These are phyloP conservation scores for Thermoascus crustaceus DNA, from an alignment of 2,329 filamentous ascomycete genomes.

Conservation along the genomic window DNA sequence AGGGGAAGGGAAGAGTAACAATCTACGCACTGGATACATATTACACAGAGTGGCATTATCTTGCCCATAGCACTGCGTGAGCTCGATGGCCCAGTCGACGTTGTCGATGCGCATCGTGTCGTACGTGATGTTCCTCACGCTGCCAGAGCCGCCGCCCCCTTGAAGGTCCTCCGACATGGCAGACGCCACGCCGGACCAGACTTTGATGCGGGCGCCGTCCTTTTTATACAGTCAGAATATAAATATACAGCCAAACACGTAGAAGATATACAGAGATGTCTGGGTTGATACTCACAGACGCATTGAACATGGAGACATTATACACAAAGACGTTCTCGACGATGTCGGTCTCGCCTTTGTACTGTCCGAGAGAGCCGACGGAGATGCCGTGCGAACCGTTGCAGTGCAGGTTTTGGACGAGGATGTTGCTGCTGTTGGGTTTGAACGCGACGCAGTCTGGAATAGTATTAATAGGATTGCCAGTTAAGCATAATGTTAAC, in stretches of 20 bases:
- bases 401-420: conserved; percentile 55
- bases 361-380: conserved; percentile 65
- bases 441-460: conserved; percentile 65
- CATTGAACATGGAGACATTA: conserved; percentile 53
- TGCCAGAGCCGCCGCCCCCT: conserved; percentile 56
- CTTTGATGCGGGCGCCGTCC: conserved; percentile 64
- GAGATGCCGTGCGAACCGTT: conserved; percentile 61
- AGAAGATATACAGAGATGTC: conserved; percentile 1
- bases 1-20: too few species aligned
- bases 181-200: conserved; percentile 55
- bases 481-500: too few species aligned
- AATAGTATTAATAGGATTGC: conserved; percentile 7
- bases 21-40: conserved; percentile 46
- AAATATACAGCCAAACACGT: conserved; percentile 27
- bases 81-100: conserved; percentile 57
- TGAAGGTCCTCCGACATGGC: conserved; percentile 53
- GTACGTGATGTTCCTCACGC: conserved; percentile 60
- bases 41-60: conserved; percentile 55
- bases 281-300: conserved; percentile 28
- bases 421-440: conserved; percentile 60
- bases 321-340: conserved; percentile 61
- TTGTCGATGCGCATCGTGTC: conserved; percentile 53
- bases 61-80: conserved; percentile 60
- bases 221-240: conserved; percentile 29
- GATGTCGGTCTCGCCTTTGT: conserved; percentile 54